A percentile compares a stretch with the other conserved stretches of the same genome.
Conservation (phyloP, 192 early-diverging fungal species). For the Coemansia sp. region DNA sequence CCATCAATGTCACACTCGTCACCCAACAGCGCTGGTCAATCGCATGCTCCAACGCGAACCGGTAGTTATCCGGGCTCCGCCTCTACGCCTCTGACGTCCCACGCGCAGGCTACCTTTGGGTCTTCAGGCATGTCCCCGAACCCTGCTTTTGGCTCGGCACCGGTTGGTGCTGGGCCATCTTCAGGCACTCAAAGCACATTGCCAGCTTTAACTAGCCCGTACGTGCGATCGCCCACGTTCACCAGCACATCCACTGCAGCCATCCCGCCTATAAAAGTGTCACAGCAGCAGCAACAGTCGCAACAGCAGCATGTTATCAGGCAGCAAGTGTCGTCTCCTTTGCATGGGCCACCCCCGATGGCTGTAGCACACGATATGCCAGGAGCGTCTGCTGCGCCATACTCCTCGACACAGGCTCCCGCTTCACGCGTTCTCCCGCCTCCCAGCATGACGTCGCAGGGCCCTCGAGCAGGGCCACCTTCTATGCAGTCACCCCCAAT, state of each 20-base stretch:
- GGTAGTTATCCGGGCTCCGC: conserved; percentile 19
- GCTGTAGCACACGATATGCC: conserved; percentile 19
- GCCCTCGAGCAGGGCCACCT: conserved; percentile 21
- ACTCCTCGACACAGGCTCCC: conserved; percentile 22
- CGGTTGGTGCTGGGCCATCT: neutral
- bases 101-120: conserved; percentile 34
- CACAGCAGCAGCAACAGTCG: conserved; percentile 9
- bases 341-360: conserved; percentile 9
- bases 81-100: conserved; percentile 24
- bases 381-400: neutral
- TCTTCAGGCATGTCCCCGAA: conserved; percentile 16
- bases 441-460: conserved; percentile 30
- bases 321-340: conserved; percentile 34
- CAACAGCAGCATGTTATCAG: conserved; percentile 14
- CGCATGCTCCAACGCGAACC: conserved; percentile 27
- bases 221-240: conserved; percentile 47
- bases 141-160: neutral
- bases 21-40: conserved; percentile 7
- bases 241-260: conserved; percentile 11
- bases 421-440: conserved; percentile 25
- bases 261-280: conserved; percentile 33
- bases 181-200: conserved; percentile 9
- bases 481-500: conserved; percentile 36
- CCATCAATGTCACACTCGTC: conserved; percentile 40
- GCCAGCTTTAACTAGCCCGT: conserved; percentile 31